Percentiles rank a stretch among this genome's conserved stretches.
Conservation (phyloP, 768 basidiomycete genomes). For the Leccinum rimulosum region DNA sequence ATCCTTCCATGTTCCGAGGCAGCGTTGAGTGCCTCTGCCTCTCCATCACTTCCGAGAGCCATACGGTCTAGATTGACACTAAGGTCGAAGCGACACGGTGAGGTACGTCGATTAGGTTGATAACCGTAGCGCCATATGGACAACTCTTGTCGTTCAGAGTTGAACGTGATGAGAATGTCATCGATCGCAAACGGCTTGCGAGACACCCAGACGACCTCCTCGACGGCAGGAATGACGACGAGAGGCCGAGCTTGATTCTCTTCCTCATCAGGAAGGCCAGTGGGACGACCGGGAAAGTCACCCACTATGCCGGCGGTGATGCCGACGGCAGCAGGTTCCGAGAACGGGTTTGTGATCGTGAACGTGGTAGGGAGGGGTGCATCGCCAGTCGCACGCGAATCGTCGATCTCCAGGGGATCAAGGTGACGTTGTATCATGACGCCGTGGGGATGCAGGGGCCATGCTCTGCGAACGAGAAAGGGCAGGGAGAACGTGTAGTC, state of each 20-base stretch:
- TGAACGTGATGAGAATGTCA: conserved; percentile 57
- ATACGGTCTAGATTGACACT: conserved; percentile 66
- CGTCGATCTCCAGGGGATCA: conserved; percentile 63
- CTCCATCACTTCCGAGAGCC: conserved; percentile 53
- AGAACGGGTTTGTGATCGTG: conserved; percentile 71
- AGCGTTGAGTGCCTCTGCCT: conserved; percentile 38
- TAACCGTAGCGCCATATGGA: conserved; percentile 75
- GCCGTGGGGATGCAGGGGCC: conserved; percentile 77
- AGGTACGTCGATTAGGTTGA: conserved; percentile 41
- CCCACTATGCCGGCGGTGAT: conserved; percentile 60
- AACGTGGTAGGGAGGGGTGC: conserved; percentile 77
- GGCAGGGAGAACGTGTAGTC: conserved; percentile 80
- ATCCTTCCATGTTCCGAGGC: conserved; percentile 61
- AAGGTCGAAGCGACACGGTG: conserved; percentile 51
- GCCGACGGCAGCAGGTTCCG: conserved; percentile 72
- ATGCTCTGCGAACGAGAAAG: conserved; percentile 75
- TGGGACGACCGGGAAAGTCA: conserved; percentile 32
- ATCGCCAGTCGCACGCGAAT: conserved; percentile 65
- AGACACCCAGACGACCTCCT: conserved; percentile 65
- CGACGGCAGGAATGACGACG: conserved; percentile 56
- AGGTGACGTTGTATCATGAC: conserved; percentile 75
- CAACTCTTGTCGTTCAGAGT: conserved; percentile 49
- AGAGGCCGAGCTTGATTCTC: conserved; percentile 50
- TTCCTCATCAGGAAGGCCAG: conserved; percentile 52
- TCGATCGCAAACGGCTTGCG: conserved; percentile 40